phyloP scores from a whole-genome alignment of 2,329 filamentous ascomycete genomes.

The Trichoderma oligosporum region DNA sequence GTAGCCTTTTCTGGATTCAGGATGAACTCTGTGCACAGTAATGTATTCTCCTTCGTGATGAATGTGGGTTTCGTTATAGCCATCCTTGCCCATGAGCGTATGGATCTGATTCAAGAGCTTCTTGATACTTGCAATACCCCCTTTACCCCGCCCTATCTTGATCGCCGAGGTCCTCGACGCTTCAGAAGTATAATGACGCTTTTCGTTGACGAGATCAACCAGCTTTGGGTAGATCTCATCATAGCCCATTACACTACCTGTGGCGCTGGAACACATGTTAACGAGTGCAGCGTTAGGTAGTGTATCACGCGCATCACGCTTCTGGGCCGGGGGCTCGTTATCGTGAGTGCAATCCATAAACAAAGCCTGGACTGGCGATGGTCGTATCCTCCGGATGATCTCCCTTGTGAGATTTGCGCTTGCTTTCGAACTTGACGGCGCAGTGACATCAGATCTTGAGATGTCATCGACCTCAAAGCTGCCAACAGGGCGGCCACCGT shows the following conservation, averaged over 20 bases:
- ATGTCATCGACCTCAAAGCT: slow-evolving; percentile 95
- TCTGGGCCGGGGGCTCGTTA: slow-evolving; percentile 93
- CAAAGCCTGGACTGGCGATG: slow-evolving; percentile 84
- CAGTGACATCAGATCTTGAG: slow-evolving; percentile 53
- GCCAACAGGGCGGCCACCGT: slow-evolving; percentile 90
- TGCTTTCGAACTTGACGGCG: slow-evolving; percentile 31
- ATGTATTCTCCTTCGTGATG: slow-evolving; percentile 96
- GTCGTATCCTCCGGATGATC: slow-evolving; percentile 74
- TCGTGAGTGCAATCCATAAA: slow-evolving; percentile 99
- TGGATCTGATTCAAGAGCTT: slow-evolving; percentile 94
- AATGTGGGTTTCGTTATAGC: slow-evolving; percentile 91
- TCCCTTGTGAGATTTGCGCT: slow-evolving; percentile 48
- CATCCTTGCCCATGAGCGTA: slow-evolving; percentile 89
- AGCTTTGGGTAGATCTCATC: slow-evolving; percentile 93
- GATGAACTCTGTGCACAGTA: slow-evolving; percentile 92
- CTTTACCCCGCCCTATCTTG: slow-evolving; percentile 65
- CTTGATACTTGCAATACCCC: slow-evolving; percentile 86
- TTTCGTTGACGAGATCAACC: slow-evolving; percentile 91
- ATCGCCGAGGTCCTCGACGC: slow-evolving; percentile 61
- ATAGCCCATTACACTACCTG: slow-evolving; percentile 95
- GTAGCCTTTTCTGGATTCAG: slow-evolving; percentile 85
- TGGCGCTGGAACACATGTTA: slow-evolving; percentile 91
- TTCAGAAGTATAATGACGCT: slow-evolving; percentile 72
- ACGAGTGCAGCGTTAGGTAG: slow-evolving; percentile 91
- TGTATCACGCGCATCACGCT: slow-evolving; percentile 89